phyloP scores from a whole-genome alignment of 805 yeast genomes.

The Suhomyces xylopsoci region DNA sequence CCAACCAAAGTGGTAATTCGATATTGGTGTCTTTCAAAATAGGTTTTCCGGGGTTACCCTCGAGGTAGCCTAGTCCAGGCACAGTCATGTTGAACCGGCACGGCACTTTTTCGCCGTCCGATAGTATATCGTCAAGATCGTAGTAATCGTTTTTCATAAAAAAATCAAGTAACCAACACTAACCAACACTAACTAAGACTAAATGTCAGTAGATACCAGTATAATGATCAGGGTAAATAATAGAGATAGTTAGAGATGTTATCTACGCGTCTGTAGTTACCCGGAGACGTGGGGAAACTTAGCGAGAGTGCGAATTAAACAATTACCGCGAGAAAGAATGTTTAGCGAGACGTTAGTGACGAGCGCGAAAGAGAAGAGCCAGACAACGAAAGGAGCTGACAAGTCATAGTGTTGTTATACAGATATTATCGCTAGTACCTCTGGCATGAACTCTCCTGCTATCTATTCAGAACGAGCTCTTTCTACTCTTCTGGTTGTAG shows the following conservation, averaged over 20 bases:
- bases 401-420: too few species aligned
- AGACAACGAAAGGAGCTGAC: too few species aligned
- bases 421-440: too few species aligned
- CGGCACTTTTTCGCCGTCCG: constrained; percentile 73
- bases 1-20: constrained; percentile 87
- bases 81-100: constrained; percentile 73
- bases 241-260: background rate
- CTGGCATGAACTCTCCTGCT: too few species aligned
- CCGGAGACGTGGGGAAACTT: background rate
- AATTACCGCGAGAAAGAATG: background rate
- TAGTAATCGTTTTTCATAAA: constrained; percentile 42
- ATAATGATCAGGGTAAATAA: too few species aligned
- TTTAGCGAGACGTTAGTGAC: background rate
- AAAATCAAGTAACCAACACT: too few species aligned
- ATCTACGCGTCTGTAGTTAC: background rate
- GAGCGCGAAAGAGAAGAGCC: background rate
- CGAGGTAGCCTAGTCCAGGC: constrained; percentile 86
- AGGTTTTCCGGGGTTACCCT: constrained; percentile 68
- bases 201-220: too few species aligned
- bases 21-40: constrained; percentile 58
- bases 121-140: constrained; percentile 72
- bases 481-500: too few species aligned
- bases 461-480: too few species aligned
- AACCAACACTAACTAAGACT: too few species aligned
- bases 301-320: background rate